Percentiles rank a stretch among this genome's conserved stretches.
These are phyloP conservation scores for Proliferodiscus dingleyae DNA, from an alignment of 2,329 filamentous ascomycete genomes.

Conservation along the genomic window DNA sequence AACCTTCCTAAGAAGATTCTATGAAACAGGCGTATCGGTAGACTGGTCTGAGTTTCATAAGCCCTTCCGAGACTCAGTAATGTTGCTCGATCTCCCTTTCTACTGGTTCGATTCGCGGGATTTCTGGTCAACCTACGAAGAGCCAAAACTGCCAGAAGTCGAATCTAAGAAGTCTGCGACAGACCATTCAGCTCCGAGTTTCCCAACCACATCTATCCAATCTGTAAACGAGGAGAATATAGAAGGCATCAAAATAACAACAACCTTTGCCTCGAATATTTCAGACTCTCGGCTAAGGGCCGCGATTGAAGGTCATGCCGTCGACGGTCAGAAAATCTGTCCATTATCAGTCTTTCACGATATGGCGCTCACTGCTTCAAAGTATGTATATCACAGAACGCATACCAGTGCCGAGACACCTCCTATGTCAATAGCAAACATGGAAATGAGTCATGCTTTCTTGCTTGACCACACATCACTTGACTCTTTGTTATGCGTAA, in stretches of 20 bases:
- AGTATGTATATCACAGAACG: not conserved
- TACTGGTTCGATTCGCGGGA: no score
- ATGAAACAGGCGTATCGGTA: no score
- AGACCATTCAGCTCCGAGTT: not conserved
- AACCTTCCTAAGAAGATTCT: no score
- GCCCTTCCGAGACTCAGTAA: no score
- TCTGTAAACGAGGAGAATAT: not conserved
- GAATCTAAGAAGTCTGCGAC: no score
- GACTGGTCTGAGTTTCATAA: no score
- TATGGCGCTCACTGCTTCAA: not conserved
- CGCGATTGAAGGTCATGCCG: not conserved
- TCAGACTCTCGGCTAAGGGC: not conserved
- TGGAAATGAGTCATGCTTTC: not conserved
- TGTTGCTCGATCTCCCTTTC: no score
- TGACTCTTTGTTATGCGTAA: no score
- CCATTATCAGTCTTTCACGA: not conserved
- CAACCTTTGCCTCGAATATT: not conserved
- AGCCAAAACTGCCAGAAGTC: no score
- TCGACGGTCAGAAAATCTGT: not conserved
- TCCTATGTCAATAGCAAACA: not conserved
- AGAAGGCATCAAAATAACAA: not conserved
- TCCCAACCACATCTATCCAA: not conserved
- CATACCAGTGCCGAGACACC: not conserved
- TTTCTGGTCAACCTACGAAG: no score
- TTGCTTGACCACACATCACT: no score